Base-by-base conservation (phyloP, 2,329 filamentous ascomycete genomes). In the Colletotrichum higginsianum region DNA sequence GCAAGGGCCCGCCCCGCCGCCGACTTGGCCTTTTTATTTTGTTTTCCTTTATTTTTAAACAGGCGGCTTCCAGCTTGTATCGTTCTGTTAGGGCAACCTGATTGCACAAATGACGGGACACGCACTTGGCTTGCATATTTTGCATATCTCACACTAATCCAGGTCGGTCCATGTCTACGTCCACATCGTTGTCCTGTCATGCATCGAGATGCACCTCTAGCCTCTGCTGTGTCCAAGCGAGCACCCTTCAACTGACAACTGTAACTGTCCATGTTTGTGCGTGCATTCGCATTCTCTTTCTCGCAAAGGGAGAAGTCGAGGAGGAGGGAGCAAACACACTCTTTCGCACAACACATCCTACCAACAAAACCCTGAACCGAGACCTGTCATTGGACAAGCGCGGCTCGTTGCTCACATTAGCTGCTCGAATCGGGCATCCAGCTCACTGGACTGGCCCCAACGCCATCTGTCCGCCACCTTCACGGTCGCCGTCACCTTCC, bases 1-100 rank as follows among this genome's bases (percentile, higher is more conserved):
- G 57, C 65, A 68, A 30, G 66, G 61, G 53, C 66, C 60, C n/a
- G 18, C 46, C 21, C 18, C 40, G 46, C 4, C 30, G 35, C 21
- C 35, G 52, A 11, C 30, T 18, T 21, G 21, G 35, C 46, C 18
- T 16, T 15, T 12, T 44, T 8, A 8, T 12, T 49, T 21, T 46
- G 5, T n/a, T 35, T 35, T 35, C 9, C 30, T 9, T 35, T 35
- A 35, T 35, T 35, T 35, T 11, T 9, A 35, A 35, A 11, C 30
- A 35, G 8, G 30, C 30, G 1, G 1, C 2, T 35, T 35, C 11
- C 26, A 35, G 8, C 30, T 9, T 35, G 30, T 11, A 35, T 35
- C 21, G 21, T 23, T 23, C 30, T 8, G 8, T 11, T 2, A 0
- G 8, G 8, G 30, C 30, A 35, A 35, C 11, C 6, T 46, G n/a